These are phyloP conservation scores for Hibiscus mutabilis DNA, from an alignment of 345 rosid species.

Conservation along the genomic window DNA sequence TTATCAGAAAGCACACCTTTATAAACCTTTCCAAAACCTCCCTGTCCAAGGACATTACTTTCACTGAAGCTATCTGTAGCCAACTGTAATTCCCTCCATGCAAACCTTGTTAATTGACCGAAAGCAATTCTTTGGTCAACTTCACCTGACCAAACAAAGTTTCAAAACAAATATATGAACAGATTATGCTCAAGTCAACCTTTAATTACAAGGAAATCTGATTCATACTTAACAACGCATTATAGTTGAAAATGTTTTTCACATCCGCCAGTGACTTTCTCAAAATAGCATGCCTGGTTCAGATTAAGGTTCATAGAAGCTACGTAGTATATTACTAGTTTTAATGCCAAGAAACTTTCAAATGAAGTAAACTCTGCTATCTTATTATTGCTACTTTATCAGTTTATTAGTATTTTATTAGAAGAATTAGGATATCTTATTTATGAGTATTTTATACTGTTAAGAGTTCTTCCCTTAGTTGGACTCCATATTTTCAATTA, in stretches of 20 bases:
- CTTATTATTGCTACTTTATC: no score
- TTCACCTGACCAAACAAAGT: constrained; percentile 55
- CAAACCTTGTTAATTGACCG: constrained; percentile 85
- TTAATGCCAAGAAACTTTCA: neutral
- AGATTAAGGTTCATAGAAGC: neutral
- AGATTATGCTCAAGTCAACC: neutral
- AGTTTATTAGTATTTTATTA: no score
- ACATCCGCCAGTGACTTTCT: neutral
- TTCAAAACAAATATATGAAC: neutral
- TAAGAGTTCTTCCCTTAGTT: no score
- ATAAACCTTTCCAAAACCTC: constrained; percentile 96
- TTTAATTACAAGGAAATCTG: neutral
- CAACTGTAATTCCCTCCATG: constrained; percentile 88
- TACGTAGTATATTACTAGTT: neutral
- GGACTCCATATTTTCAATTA: no score
- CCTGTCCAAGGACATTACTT: constrained; percentile 85
- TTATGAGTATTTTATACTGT: no score
- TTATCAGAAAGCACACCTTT: constrained; percentile 76
- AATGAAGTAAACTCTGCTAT: neutral
- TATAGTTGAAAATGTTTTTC: neutral
- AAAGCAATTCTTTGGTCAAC: constrained; percentile 89
- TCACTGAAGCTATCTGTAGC: constrained; percentile 87
- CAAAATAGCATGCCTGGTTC: neutral
- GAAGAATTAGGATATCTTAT: no score
- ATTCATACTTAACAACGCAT: neutral